Base-by-base conservation (phyloP, 495 filamentous ascomycete species). In the Penicillium cataractarum region DNA sequence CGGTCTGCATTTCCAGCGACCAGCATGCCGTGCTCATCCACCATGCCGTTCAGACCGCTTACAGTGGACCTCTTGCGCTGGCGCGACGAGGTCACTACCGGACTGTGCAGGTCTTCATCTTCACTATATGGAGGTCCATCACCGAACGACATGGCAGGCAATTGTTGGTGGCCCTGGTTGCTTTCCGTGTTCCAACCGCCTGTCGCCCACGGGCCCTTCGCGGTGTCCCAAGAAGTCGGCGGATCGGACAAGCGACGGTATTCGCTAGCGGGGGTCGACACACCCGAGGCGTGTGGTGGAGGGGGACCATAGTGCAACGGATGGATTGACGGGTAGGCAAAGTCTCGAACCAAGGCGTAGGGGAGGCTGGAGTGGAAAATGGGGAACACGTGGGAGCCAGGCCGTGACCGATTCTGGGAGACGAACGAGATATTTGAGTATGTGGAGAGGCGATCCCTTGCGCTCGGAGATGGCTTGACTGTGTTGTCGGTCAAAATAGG, bases 121-220 rank as follows among this genome's bases (percentile, higher is more conserved):
- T 98, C 94, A 74, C 91, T 96, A 82, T 91, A 98, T n/a, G 94
- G 94, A 6, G 94, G 94, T 3, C 94, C 95, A 74, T 96, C 94
- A 13, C 83, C 88, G 71, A 97, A 96, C 17, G 92, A 88, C 71
- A 96, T 93, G 17, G 90, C 86, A 13, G 95, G 90, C 29, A 96
- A 78, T 66, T 93, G 88, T 82, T 89, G 68, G 44, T 76, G 72
- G n/a, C 74, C 73, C 61, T 78, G 71, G 60, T 70, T 72, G 59
- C 71, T 72, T 33, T 83, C 80, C 9, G 72, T 76, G 46, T 74
- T 78, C 80, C 83, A 83, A 6, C 77, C 76, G 8, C 76, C 79
- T 4, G 78, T 76, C 15, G 82, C 80, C 83, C 83, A 86, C 6
- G 80, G 79, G 35, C 78, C 78, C 26, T 78, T 76, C 46, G 78